These are phyloP conservation scores for Eucalyptus viminalis DNA, from an alignment of 345 rosid genomes.

Conservation along the genomic window DNA sequence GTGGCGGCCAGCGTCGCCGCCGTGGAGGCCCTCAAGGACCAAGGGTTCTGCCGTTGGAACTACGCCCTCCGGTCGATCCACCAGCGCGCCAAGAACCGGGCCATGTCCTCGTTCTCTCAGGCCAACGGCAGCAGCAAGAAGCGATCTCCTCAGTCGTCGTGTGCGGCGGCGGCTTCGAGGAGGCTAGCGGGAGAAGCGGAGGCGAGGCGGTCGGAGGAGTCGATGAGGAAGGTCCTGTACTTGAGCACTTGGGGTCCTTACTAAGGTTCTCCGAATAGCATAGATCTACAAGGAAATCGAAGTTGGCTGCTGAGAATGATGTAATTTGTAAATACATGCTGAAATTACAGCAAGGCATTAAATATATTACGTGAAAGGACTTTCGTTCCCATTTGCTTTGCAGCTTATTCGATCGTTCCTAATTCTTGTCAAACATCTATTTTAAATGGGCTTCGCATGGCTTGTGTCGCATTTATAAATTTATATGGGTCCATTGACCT, in stretches of 20 bases:
- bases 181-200: neutral
- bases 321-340: neutral
- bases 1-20: slow-evolving; percentile 18
- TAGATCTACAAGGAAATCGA: neutral
- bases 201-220: slow-evolving; percentile 23
- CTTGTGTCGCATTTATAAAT: neutral
- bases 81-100: slow-evolving; percentile 14
- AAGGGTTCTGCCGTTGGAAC: slow-evolving; percentile 29
- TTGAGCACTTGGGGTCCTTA: slow-evolving; percentile 49
- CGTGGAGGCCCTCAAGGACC: slow-evolving; percentile 26
- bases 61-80: slow-evolving; percentile 12
- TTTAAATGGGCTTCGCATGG: neutral
- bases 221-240: slow-evolving; percentile 39
- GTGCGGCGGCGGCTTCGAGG: neutral
- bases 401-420: neutral
- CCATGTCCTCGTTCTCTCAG: slow-evolving; percentile 2
- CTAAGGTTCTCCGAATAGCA: neutral
- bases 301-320: neutral
- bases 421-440: neutral
- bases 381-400: neutral
- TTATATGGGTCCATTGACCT: neutral
- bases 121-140: neutral
- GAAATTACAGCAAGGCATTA: neutral
- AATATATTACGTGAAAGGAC: neutral
- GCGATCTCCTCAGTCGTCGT: slow-evolving; percentile 7